phyloP scores from a whole-genome alignment of 257 asterid species.

The Pogostemon cablin region DNA sequence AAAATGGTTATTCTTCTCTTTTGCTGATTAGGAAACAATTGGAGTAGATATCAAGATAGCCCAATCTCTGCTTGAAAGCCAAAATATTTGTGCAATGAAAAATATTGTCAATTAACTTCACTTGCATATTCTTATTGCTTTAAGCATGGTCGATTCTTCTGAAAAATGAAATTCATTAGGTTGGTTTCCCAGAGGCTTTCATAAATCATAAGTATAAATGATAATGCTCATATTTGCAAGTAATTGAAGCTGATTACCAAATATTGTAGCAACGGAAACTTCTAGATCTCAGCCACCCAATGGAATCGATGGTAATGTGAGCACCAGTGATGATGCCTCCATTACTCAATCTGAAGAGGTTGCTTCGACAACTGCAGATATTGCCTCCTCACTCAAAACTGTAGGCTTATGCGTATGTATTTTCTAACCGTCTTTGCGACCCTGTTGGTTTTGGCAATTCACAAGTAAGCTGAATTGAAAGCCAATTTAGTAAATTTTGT shows the following conservation, averaged over 20 bases:
- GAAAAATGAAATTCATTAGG: slow-evolving; percentile 1
- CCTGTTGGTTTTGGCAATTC: slow-evolving; percentile 16
- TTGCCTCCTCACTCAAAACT: slow-evolving; percentile 67
- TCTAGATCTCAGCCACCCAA: slow-evolving; percentile 42
- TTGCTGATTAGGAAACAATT: slow-evolving; percentile 3
- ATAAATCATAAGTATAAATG: slow-evolving; percentile 20
- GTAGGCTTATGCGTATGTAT: slow-evolving; percentile 85
- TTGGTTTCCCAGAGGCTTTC: slow-evolving; percentile 23
- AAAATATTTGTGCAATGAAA: slow-evolving; percentile 3
- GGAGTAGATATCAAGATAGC: neutral
- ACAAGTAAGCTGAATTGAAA: slow-evolving; percentile 47
- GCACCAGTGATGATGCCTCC: slow-evolving; percentile 42
- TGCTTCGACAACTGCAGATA: slow-evolving; percentile 41
- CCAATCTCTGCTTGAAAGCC: neutral
- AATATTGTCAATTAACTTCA: slow-evolving; percentile 2
- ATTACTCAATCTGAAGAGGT: slow-evolving; percentile 44
- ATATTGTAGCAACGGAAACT: slow-evolving; percentile 49
- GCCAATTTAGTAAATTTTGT: slow-evolving; percentile 50
- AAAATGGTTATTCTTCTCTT: slow-evolving; percentile 1
- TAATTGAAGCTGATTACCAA: slow-evolving; percentile 28
- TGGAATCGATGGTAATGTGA: slow-evolving; percentile 34
- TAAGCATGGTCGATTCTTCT: slow-evolving; percentile 6
- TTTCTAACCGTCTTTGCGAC: slow-evolving; percentile 18
- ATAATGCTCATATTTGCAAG: slow-evolving; percentile 19
- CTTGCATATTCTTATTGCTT: slow-evolving; percentile 4